Evolutionary conservation across 2,329 filamentous ascomycete species (phyloP), one percentile per base, ranked within the genome.

Genomic region (Dactylonectria macrodidyma): DNA sequence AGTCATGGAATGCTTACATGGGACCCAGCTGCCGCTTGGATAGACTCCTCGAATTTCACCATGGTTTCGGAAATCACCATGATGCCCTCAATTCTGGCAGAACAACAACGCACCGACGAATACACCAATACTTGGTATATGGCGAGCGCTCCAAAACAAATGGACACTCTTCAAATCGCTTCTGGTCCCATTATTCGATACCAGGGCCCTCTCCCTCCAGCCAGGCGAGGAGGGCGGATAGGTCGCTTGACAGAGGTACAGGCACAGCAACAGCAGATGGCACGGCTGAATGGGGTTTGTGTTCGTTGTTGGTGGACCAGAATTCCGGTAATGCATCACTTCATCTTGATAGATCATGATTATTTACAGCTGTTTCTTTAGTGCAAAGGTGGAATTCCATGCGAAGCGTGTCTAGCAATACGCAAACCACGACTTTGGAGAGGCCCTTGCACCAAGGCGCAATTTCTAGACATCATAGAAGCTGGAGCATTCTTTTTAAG

Each of bases 401-500:
- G 34, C 54, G 10, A 57, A 12, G 36, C 34, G 46, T 57, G 34
- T 57, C 34, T 24, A 57, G 54, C 54, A 46, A 46, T 57, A 22
- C 34, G 54, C 19, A 19, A 57, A 24, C 54, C 54, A 57, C 34
- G 38, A n/a, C 33, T 57, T 44, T 57, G 54, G 54, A 57, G 19
- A 57, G 54, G n/a, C 34, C 34, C 54, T 57, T 57, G 54, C 22
- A 57, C 54, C n/a, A 57, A 57, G 54, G 54, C 54, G 12, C 34
- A 57, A 19, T 57, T 57, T 30, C 36, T 57, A 14, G 54, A 57
- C 19, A 57, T 47, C 36, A 57, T 44, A 44, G 16, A 44, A 57
- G n/a, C 34, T 44, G 34, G 54, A 44, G 46, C 34, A 36, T 57
- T 57, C 54, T 57, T 57, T 57, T 19, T 7, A 24, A 57, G 54